Evolutionary conservation across 2,329 filamentous ascomycete genomes (phyloP).

Genomic region (Sodiomyces alkalinus): DNA sequence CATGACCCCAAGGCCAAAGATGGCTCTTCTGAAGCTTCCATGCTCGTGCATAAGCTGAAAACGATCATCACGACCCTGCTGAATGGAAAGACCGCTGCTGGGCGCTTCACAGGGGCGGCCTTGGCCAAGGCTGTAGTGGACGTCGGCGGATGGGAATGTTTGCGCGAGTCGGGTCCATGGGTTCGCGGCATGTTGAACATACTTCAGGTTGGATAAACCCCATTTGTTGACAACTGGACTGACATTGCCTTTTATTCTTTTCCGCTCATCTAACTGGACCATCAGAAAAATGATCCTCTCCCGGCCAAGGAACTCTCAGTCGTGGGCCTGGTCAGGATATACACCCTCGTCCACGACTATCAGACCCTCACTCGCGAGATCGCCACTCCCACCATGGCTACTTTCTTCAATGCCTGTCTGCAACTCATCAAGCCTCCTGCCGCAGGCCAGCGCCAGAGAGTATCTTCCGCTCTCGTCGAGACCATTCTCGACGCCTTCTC

Average conservation of each 20-base stretch:
- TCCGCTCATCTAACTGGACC: too few species aligned
- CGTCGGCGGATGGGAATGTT: slow-evolving; percentile 68
- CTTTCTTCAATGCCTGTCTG: slow-evolving; percentile 59
- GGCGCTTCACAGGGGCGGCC: slow-evolving; percentile 62
- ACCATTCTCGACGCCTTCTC: slow-evolving; percentile 57
- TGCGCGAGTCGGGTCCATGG: slow-evolving; percentile 62
- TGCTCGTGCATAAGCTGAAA: slow-evolving; percentile 70
- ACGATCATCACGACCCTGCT: slow-evolving; percentile 64
- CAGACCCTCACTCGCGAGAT: slow-evolving; percentile 77
- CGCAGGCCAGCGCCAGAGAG: slow-evolving; percentile 21
- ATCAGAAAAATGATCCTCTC: slow-evolving; percentile 62
- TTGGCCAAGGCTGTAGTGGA: slow-evolving; percentile 72
- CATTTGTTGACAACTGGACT: background rate
- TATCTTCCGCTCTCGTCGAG: slow-evolving; percentile 40
- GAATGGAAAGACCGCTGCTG: slow-evolving; percentile 59
- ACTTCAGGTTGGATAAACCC: slow-evolving; percentile 43
- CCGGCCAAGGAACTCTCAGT: slow-evolving; percentile 64
- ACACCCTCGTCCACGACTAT: slow-evolving; percentile 66
- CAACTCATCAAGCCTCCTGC: slow-evolving; percentile 39
- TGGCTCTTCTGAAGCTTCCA: slow-evolving; percentile 44
- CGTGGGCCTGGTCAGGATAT: slow-evolving; percentile 69
- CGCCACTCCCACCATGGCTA: slow-evolving; percentile 64
- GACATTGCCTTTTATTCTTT: too few species aligned
- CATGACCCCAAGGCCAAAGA: slow-evolving; percentile 45
- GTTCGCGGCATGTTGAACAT: slow-evolving; percentile 61